phyloP scores from a whole-genome alignment of 139 green algal species.

The Chlamydomonas incerta region DNA sequence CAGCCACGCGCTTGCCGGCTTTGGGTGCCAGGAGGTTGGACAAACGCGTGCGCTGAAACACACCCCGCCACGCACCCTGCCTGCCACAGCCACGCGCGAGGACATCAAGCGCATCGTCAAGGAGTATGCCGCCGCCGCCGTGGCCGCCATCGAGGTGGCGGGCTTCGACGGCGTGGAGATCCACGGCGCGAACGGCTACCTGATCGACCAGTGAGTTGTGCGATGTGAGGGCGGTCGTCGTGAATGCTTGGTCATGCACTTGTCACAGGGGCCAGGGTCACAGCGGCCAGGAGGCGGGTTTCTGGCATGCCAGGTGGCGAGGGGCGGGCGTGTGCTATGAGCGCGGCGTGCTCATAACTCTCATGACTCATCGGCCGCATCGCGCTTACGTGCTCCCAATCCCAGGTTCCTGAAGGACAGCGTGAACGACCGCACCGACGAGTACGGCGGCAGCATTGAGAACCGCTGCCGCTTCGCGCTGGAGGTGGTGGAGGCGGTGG shows the following conservation, averaged over 20 bases:
- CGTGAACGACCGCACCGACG: conserved; percentile 74
- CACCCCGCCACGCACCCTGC: no score
- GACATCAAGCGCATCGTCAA: conserved; percentile 52
- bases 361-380: no score
- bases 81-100: conserved; percentile 51
- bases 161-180: conserved; percentile 86
- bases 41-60: no score
- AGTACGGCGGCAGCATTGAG: conserved; percentile 77
- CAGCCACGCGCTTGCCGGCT: no score
- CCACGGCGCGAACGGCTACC: conserved; percentile 83
- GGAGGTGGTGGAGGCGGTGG: conserved; percentile 66
- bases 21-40: no score
- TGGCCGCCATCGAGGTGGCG: conserved; percentile 63
- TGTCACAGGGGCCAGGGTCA: no score
- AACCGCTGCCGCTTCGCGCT: conserved; percentile 69
- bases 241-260: no score
- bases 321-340: no score
- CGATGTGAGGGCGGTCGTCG: no score
- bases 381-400: not conserved
- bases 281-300: no score
- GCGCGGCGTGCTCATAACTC: no score
- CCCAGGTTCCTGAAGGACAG: conserved; percentile 66
- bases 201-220: conserved; percentile 75
- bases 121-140: conserved; percentile 54
- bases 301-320: no score